Percentiles rank a stretch among this genome's conserved stretches.
Evolutionary conservation across 176 grass and related monocot genomes (phyloP).

Genomic region (Ananas comosus): DNA sequence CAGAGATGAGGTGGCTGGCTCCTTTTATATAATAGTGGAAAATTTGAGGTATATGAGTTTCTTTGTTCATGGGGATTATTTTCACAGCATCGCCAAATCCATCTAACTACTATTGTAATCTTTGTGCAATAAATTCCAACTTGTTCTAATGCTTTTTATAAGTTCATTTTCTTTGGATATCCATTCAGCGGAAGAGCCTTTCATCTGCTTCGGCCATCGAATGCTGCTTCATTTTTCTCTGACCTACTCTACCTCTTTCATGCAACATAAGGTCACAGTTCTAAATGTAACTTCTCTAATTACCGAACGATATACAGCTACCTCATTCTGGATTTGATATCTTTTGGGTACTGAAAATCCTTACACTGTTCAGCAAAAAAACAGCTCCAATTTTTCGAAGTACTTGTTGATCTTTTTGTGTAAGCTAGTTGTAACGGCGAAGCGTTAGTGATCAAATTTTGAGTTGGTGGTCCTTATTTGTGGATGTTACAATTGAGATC

Average conservation of each 20-base stretch:
- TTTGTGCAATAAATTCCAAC: no score
- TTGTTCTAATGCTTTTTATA: no score
- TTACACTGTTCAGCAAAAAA: neutral
- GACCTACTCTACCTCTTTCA: no score
- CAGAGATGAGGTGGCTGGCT: conserved; percentile 94
- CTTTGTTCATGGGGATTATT: neutral
- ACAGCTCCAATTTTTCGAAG: neutral
- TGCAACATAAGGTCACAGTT: no score
- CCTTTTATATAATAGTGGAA: conserved; percentile 57
- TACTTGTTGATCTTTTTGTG: neutral
- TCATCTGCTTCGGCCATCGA: no score
- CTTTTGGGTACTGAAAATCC: no score
- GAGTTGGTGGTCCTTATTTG: neutral
- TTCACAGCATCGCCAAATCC: neutral
- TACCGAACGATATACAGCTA: no score
- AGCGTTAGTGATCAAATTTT: neutral
- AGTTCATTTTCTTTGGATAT: no score
- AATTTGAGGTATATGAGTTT: conserved; percentile 1
- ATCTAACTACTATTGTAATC: neutral
- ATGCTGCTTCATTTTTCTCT: no score
- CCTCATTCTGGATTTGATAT: no score
- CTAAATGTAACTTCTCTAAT: no score
- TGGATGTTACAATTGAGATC: neutral
- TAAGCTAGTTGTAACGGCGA: neutral
- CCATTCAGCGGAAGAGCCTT: no score